A percentile compares a stretch with the other conserved stretches of the same genome.
Evolutionary conservation across 345 rosid genomes (phyloP).

Genomic region (Firmiana major): DNA sequence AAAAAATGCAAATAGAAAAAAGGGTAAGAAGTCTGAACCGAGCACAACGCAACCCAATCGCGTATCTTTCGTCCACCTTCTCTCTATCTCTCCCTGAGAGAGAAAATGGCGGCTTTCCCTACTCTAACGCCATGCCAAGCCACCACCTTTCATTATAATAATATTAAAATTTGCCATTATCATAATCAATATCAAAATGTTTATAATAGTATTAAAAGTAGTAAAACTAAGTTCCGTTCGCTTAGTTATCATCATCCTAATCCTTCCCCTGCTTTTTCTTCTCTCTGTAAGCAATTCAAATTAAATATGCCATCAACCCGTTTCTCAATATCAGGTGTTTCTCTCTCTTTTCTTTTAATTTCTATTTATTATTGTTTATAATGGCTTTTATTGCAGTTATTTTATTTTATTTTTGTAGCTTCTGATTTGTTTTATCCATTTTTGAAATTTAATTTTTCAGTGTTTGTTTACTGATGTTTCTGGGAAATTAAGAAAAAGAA

Average conservation of each 20-base stretch:
- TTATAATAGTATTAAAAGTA: not conserved
- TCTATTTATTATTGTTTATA: not conserved
- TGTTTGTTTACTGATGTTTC: not conserved
- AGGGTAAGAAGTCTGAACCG: not conserved
- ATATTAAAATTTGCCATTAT: constrained; percentile 5
- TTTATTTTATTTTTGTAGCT: too few species aligned
- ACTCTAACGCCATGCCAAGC: constrained; percentile 38
- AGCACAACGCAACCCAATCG: not conserved
- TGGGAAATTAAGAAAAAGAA: not conserved
- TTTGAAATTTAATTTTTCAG: not conserved
- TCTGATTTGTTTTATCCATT: not conserved
- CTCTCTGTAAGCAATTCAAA: constrained; percentile 8
- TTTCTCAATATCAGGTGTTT: constrained; percentile 41
- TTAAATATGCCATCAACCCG: constrained; percentile 27
- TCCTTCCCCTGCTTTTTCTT: constrained; percentile 10
- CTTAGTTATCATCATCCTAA: constrained; percentile 6
- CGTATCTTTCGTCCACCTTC: not conserved
- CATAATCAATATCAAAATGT: not conserved
- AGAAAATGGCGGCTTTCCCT: constrained; percentile 41
- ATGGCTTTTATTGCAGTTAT: not conserved
- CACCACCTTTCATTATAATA: constrained; percentile 22
- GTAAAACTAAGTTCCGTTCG: not conserved
- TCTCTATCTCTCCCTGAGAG: not conserved
- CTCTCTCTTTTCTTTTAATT: not conserved
- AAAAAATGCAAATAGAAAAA: too few species aligned